Evolutionary conservation across 345 rosid species (phyloP).

Genomic region (Salix viminalis): DNA sequence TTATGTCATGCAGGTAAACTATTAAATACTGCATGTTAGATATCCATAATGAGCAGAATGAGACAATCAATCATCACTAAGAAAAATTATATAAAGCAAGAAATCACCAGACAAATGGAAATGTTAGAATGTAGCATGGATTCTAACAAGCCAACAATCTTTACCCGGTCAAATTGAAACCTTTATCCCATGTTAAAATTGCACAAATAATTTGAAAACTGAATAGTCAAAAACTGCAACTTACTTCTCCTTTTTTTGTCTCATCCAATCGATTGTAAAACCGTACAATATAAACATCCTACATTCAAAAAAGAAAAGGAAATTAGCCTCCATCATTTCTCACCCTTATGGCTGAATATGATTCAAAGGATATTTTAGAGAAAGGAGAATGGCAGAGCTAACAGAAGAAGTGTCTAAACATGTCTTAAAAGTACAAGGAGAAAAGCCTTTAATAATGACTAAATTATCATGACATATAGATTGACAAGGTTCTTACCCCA

Average conservation of each 20-base stretch:
- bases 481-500: conserved; percentile 46
- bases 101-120: not conserved
- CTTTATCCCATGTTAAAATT: not conserved
- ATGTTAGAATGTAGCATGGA: not conserved
- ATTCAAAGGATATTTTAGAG: not conserved
- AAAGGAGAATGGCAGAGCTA: no score
- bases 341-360: not conserved
- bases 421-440: not conserved
- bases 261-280: conserved; percentile 78
- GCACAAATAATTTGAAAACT: not conserved
- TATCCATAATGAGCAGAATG: not conserved
- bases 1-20: not conserved
- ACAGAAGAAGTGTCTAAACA: not conserved
- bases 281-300: conserved; percentile 76
- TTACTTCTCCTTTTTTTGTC: conserved; percentile 86
- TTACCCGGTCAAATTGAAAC: not conserved
- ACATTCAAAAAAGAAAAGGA: not conserved
- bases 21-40: not conserved
- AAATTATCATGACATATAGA: not conserved
- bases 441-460: not conserved
- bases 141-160: not conserved
- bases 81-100: not conserved
- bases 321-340: not conserved
- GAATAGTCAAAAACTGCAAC: conserved; percentile 25
- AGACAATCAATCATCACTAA: not conserved